phyloP scores from a whole-genome alignment of 352 stramenopile species.

The Phytophthora podocarpi region DNA sequence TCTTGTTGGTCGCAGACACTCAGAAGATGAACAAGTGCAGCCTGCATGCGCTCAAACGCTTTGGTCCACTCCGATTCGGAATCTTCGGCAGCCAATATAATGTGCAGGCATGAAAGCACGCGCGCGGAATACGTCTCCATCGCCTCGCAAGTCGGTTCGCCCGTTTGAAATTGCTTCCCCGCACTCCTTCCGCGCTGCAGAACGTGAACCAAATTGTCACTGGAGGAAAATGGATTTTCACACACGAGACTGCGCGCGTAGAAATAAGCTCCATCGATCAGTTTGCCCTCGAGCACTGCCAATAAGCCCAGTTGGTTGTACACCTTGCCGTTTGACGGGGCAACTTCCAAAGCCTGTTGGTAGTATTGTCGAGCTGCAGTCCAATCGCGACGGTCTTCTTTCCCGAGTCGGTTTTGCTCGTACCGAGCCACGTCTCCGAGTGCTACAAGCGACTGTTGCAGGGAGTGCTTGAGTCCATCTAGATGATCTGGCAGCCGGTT shows the following conservation, averaged over 20 bases:
- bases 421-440: conserved; percentile 59
- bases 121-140: conserved; percentile 18
- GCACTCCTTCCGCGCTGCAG: conserved; percentile 25
- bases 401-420: conserved; percentile 29
- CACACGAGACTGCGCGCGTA: conserved; percentile 53
- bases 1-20: conserved; percentile 24
- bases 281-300: conserved; percentile 37
- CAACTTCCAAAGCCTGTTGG: conserved; percentile 37
- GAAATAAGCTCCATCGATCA: conserved; percentile 46
- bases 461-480: conserved; percentile 33
- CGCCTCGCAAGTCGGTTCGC: conserved; percentile 6
- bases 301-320: conserved; percentile 68
- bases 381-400: conserved; percentile 32
- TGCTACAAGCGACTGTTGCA: conserved; percentile 54
- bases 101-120: conserved; percentile 24
- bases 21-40: conserved; percentile 20
- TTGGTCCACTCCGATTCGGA: conserved; percentile 4
- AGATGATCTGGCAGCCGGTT: conserved; percentile 4
- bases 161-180: conserved; percentile 12
- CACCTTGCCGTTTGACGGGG: conserved; percentile 54
- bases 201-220: conserved; percentile 46
- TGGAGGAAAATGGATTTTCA: conserved; percentile 41
- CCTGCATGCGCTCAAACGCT: conserved; percentile 13
- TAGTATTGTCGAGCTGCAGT: conserved; percentile 37
- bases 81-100: conserved; percentile 11